Base-by-base conservation (phyloP, 176 grass and related monocot species). In the Avena sativa region DNA sequence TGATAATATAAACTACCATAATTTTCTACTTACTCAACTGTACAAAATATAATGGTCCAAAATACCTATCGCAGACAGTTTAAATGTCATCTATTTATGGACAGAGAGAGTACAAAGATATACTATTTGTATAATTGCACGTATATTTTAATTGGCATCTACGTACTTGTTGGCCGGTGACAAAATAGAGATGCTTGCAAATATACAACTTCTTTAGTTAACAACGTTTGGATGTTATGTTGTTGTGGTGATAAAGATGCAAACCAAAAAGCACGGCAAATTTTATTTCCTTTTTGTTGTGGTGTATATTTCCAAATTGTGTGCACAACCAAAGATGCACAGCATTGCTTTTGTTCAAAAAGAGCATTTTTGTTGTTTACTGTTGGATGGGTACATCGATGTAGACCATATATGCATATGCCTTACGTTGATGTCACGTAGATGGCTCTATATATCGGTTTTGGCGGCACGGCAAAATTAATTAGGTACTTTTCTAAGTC, bases 401-500 rank as follows among this genome's bases (percentile, higher is more conserved):
- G 8, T 34, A 8, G n/a, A 63, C 5, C 40, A 64, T 51, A 20
- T 50, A 82, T 55, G 2, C 47, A 34, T 19, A 57, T 53, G 74
- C 26, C 74, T 77, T 77, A 26, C 8, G 8, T 76, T 76, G 25
- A 55, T 76, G 73, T 52, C 49, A 55, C 14, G 15, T 36, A 77
- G 8, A 34, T 8, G 36, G 36, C 15, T 60, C 51, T 46, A 46
- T 56, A 49, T 32, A 66, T 84, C 15, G 6, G 44, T 3, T 61
- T 84, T 85, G 67, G 34, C 48, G 9, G 58, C 34, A 75, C 11
- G 5, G 9, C 13, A 28, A 73, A 85, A 49, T 36, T 85, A 23
- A 74, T 64, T 75, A 65, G 76, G 68, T 30, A 81, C 9, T 21
- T 66, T 89, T 80, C 32, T 56, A 12, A 56, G 83, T 15, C 28